Percentiles rank a stretch among this genome's conserved stretches.
These are phyloP conservation scores for Verticillium longisporum DNA, from an alignment of 2,329 filamentous ascomycete genomes.

Conservation along the genomic window DNA sequence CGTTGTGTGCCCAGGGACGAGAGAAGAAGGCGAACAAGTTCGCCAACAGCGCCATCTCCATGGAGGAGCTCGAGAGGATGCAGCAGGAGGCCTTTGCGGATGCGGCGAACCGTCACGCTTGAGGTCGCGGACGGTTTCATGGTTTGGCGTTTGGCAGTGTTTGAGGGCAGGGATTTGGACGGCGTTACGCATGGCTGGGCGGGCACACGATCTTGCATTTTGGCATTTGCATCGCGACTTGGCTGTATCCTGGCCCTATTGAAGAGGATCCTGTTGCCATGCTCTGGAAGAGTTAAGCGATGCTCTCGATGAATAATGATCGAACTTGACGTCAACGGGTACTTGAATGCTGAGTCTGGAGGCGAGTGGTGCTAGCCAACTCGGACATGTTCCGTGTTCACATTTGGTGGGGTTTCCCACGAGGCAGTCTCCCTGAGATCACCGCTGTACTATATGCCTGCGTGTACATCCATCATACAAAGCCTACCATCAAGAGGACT, in stretches of 20 bases:
- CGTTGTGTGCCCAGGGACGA: constrained; percentile 53
- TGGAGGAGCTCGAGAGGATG: constrained; percentile 81
- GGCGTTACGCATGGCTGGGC: not conserved
- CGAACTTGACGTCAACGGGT: too few relatives aligned
- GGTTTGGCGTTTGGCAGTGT: constrained; percentile 14
- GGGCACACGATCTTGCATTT: not conserved
- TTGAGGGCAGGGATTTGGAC: constrained; percentile 5
- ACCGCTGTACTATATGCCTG: not conserved
- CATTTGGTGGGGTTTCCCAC: not conserved
- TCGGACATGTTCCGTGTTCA: too few relatives aligned
- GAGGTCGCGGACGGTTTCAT: constrained; percentile 13
- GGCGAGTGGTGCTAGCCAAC: too few relatives aligned
- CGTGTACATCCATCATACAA: not conserved
- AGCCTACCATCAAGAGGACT: not conserved
- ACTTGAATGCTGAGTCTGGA: too few relatives aligned
- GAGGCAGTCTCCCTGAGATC: too few relatives aligned
- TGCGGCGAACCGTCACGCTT: constrained; percentile 12
- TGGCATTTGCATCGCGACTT: not conserved
- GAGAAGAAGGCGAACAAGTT: constrained; percentile 98
- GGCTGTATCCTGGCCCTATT: not conserved
- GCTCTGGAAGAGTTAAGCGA: too few relatives aligned
- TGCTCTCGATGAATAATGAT: too few relatives aligned
- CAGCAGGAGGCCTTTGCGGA: constrained; percentile 84
- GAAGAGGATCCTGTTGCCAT: too few relatives aligned
- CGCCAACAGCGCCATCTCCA: constrained; percentile 84